Evolutionary conservation across 2,329 filamentous ascomycete genomes (phyloP), one percentile per base, ranked within the genome.

Genomic region (Neophaeococcomyces mojaviensis): DNA sequence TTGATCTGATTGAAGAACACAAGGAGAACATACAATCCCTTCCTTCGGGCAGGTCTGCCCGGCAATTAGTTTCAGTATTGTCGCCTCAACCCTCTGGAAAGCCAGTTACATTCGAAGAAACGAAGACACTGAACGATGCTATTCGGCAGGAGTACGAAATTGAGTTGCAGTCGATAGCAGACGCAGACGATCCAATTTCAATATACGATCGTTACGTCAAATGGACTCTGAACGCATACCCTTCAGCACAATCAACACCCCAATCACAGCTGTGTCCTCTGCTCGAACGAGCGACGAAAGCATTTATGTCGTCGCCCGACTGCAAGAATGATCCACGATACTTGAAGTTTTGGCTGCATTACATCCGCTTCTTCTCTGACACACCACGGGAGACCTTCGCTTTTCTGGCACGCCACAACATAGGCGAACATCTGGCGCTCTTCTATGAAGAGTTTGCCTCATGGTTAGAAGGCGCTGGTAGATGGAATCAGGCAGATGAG

Each of bases 11-110:
- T 68, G 92, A 98, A 69, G 80, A 79, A 38, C 89, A 96, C 59
- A 98, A 98, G 69, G 92, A 98, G 70, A 98, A 98, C 67, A 96
- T 98, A 47, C 89, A 96, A 66, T 82, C 88, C 18, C 76, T 98
- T 10, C 89, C 90, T 13, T 85, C 87, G 52, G 92, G 83, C 28
- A 74, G 92, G 54, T 97, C 90, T 33, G 92, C 90, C 37, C 86
- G 82, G 69, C 89, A 92, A 44, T 82, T 98, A 42, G 88, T 83
- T 24, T 79, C 88, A 45, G 78, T 75, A 83, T 88, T 51, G 74
- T 86, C 45, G 74, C 77, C 33, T 72, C 76, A 33, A 67, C 78
- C 38, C 40, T 66, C 57, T 50, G 73, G 79, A 46, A 77, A 75
- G 58, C 67, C 78, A 36, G 65, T 74, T 16, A 84, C 80, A 31